phyloP scores from a whole-genome alignment of 106 monocot genomes.

The Triglochin maritima region DNA sequence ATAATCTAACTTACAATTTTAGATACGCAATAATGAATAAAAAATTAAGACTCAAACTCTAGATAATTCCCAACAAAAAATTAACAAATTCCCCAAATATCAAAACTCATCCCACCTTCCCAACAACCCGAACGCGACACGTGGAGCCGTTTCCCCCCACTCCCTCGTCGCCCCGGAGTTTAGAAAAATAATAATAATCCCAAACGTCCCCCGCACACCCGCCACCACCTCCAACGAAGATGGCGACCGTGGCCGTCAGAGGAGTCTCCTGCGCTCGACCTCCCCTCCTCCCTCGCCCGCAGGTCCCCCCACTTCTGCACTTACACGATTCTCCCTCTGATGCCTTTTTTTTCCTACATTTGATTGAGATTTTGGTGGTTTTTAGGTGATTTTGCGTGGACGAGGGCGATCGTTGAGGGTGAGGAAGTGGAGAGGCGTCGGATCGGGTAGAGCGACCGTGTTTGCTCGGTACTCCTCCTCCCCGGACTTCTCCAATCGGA shows the following conservation, averaged over 20 bases:
- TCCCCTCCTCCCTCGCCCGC: conserved; percentile 3
- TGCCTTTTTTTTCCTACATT: not conserved
- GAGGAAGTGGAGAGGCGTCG: not conserved
- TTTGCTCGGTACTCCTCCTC: conserved; percentile 57
- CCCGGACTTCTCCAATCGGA: conserved; percentile 36
- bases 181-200: no score
- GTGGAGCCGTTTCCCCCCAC: no score
- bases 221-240: not conserved
- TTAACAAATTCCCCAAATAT: no score
- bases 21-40: no score
- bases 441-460: conserved; percentile 16
- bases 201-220: no score
- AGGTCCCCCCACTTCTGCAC: not conserved
- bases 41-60: no score
- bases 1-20: no score
- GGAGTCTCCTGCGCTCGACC: not conserved
- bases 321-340: no score
- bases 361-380: not conserved
- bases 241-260: not conserved
- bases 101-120: no score
- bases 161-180: no score
- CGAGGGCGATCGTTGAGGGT: not conserved
- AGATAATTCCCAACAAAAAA: no score
- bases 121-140: no score
- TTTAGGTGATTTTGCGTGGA: not conserved